These are phyloP conservation scores for Casuarina cunninghamiana DNA, from an alignment of 306 rosid species.

Conservation along the genomic window DNA sequence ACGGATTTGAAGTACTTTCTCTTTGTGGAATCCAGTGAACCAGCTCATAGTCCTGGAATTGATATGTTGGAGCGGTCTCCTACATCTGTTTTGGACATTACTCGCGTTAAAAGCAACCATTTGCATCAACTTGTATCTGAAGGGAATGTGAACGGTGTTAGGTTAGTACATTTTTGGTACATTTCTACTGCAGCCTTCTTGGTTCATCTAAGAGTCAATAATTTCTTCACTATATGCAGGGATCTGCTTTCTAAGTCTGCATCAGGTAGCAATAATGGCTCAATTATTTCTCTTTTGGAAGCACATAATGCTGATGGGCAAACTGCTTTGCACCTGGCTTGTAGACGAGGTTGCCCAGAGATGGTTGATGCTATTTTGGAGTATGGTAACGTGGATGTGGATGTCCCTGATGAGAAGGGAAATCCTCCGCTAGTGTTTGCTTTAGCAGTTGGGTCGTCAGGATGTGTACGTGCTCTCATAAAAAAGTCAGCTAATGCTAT, in stretches of 20 bases:
- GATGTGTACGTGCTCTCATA: constrained; percentile 79
- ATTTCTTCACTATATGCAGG: constrained; percentile 46
- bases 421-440: constrained; percentile 99
- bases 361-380: constrained; percentile 85
- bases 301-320: constrained; percentile 93
- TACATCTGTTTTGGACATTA: constrained; percentile 55
- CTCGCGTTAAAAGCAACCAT: constrained; percentile 55
- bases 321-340: constrained; percentile 97
- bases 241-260: constrained; percentile 77
- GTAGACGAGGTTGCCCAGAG: constrained; percentile 87
- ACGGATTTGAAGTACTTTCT: constrained; percentile 7
- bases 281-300: constrained; percentile 65
- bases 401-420: constrained; percentile 91
- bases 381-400: constrained; percentile 77
- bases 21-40: constrained; percentile 57
- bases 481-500: constrained; percentile 75
- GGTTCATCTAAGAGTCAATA: constrained; percentile 1
- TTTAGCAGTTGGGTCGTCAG: constrained; percentile 94
- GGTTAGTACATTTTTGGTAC: constrained; percentile 50
- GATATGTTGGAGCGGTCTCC: constrained; percentile 62
- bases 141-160: constrained; percentile 79
- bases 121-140: constrained; percentile 86
- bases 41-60: constrained; percentile 53
- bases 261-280: constrained; percentile 52
- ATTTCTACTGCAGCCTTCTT: constrained; percentile 11